A percentile compares a stretch with the other conserved stretches of the same genome.
Conservation (phyloP, 345 rosid species). For the Arabidopsis arenosa region DNA sequence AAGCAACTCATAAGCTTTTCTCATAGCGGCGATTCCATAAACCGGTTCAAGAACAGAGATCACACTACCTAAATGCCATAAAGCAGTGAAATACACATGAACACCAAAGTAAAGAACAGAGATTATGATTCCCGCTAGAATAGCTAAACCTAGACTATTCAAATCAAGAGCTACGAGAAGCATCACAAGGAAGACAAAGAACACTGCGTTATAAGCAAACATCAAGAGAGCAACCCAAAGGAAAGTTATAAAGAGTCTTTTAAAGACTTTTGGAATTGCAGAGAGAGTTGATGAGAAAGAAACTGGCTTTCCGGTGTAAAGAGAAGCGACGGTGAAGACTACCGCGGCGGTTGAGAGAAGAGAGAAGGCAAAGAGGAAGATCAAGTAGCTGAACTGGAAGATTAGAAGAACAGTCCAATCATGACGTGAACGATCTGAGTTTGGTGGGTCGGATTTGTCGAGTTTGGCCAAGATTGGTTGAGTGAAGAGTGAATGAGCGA, state of each 20-base stretch:
- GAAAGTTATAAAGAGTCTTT: conserved; percentile 82
- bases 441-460: conserved; percentile 45
- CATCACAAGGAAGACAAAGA: conserved; percentile 58
- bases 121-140: conserved; percentile 53
- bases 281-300: conserved; percentile 78
- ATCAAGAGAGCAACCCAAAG: conserved; percentile 79
- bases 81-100: conserved; percentile 89
- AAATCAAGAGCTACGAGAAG: conserved; percentile 65
- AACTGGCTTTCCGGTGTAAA: conserved; percentile 84
- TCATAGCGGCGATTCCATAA: conserved; percentile 87
- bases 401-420: conserved; percentile 75
- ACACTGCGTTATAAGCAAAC: conserved; percentile 67
- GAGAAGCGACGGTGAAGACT: conserved; percentile 95
- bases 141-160: conserved; percentile 49
- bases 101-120: conserved; percentile 67
- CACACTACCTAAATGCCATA: conserved; percentile 99
- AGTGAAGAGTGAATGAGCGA: conserved; percentile 89
- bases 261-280: conserved; percentile 85
- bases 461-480: conserved; percentile 62
- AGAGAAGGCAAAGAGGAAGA: conserved; percentile 96
- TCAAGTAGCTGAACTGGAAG: conserved; percentile 77
- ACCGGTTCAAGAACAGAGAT: conserved; percentile 91
- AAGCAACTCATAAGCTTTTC: conserved; percentile 81
- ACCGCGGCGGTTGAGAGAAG: conserved; percentile 97
- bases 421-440: conserved; percentile 59